A percentile compares a stretch with the other conserved stretches of the same genome.
phyloP scores from a whole-genome alignment of 2,329 filamentous ascomycete genomes.

The Xylaria sp. region DNA sequence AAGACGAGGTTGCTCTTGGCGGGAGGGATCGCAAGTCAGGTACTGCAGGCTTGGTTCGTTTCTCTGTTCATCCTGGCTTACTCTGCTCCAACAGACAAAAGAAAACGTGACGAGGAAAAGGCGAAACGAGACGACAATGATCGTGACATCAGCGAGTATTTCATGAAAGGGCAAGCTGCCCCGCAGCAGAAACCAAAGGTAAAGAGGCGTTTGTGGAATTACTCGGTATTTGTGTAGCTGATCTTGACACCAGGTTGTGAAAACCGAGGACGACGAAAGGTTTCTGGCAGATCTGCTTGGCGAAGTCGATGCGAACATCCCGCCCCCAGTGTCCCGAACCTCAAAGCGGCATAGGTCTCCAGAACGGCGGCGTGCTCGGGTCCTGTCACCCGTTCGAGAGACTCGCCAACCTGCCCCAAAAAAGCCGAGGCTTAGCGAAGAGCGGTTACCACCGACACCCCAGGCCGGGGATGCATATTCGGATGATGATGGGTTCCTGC shows the following conservation, averaged over 20 bases:
- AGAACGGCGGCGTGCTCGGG: conserved; percentile 76
- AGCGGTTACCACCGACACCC: conserved; percentile 49
- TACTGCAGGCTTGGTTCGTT: conserved; percentile 35
- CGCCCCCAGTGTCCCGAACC: conserved; percentile 55
- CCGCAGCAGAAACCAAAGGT: conserved; percentile 81
- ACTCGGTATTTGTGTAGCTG: conserved; percentile 8
- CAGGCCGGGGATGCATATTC: conserved; percentile 55
- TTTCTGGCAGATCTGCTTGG: conserved; percentile 85
- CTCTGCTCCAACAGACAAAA: conserved; percentile 63
- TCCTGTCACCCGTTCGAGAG: conserved; percentile 72
- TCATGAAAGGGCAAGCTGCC: conserved; percentile 73
- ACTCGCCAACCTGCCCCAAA: conserved; percentile 58
- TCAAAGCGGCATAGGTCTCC: conserved; percentile 70
- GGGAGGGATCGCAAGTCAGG: conserved; percentile 56
- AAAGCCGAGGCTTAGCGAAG: conserved; percentile 57
- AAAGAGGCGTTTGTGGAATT: conserved; percentile 23
- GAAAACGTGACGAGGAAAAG: conserved; percentile 84
- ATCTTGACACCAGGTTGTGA: conserved; percentile 58
- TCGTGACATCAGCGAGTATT: conserved; percentile 92
- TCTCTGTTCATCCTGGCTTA: conserved; percentile 10
- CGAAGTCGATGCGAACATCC: conserved; percentile 80
- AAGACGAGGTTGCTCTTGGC: conserved; percentile 59
- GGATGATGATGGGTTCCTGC: conserved; percentile 60
- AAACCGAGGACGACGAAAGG: conserved; percentile 84
- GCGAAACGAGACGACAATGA: conserved; percentile 85